Conservation (phyloP, 768 basidiomycete species). For the Collybiopsis luxurians region DNA sequence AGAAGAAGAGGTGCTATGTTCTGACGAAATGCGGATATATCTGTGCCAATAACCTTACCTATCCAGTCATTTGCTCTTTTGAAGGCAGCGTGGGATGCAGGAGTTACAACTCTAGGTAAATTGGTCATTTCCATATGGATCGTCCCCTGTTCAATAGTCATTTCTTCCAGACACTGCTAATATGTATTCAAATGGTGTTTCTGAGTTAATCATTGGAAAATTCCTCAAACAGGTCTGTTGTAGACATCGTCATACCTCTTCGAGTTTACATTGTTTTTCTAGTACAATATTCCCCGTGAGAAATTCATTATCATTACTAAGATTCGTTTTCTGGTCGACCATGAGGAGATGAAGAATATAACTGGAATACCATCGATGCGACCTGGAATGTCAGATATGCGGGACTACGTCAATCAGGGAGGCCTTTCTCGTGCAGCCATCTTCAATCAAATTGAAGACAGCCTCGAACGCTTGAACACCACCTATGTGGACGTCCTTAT, state of each 20-base stretch:
- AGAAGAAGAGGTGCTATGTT: not conserved
- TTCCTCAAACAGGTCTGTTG: slow-evolving; percentile 32
- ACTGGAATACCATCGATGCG: not conserved
- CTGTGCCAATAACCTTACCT: slow-evolving; percentile 24
- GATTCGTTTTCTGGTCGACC: slow-evolving; percentile 16
- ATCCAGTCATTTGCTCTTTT: slow-evolving; percentile 21
- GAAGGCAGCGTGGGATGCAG: slow-evolving; percentile 37
- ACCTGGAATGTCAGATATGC: slow-evolving; percentile 2
- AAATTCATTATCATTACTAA: slow-evolving; percentile 30
- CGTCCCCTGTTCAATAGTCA: no score
- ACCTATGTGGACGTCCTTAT: slow-evolving; percentile 40
- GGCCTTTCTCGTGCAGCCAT: slow-evolving; percentile 34
- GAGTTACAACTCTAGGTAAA: slow-evolving; percentile 20
- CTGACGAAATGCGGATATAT: slow-evolving; percentile 11
- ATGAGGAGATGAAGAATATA: not conserved
- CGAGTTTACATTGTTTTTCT: no score
- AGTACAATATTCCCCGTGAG: slow-evolving; percentile 30
- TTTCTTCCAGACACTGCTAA: no score
- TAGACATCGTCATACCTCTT: no score
- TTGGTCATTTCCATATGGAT: slow-evolving; percentile 21
- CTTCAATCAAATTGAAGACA: slow-evolving; percentile 35
- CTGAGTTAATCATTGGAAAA: slow-evolving; percentile 33
- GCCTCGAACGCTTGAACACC: slow-evolving; percentile 32
- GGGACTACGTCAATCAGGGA: slow-evolving; percentile 27
- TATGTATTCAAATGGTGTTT: slow-evolving; percentile 34